phyloP scores from a whole-genome alignment of 495 filamentous ascomycete genomes.

The Talaromyces trachyspermus region DNA sequence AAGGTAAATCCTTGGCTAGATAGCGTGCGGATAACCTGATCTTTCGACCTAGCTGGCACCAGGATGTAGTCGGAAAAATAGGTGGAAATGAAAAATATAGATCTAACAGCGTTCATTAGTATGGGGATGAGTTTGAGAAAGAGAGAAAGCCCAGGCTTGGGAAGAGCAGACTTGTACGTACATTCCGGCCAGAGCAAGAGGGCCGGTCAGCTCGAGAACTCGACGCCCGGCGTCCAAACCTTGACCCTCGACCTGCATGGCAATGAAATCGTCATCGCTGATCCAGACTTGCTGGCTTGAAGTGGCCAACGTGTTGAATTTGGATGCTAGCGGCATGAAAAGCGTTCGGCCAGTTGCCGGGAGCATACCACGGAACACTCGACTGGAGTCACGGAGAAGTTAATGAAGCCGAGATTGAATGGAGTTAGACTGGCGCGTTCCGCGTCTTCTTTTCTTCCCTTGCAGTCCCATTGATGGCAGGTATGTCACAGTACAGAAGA shows the following conservation, averaged over 20 bases:
- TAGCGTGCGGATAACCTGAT: slow-evolving; percentile 66
- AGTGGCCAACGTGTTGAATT: slow-evolving; percentile 22
- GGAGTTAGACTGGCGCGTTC: slow-evolving; percentile 33
- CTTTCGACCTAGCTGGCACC: slow-evolving; percentile 66
- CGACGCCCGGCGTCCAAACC: slow-evolving; percentile 91
- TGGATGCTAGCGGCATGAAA: slow-evolving; percentile 62
- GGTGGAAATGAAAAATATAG: slow-evolving; percentile 97
- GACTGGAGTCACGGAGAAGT: slow-evolving; percentile 84
- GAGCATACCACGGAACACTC: slow-evolving; percentile 93
- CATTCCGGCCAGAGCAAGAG: slow-evolving; percentile 87
- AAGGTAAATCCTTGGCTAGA: slow-evolving; percentile 79
- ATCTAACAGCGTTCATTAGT: slow-evolving; percentile 30
- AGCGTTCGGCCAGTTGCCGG: slow-evolving; percentile 58
- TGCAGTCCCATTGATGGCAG: slow-evolving; percentile 22
- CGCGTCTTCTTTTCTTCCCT: slow-evolving; percentile 23
- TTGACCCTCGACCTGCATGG: slow-evolving; percentile 79
- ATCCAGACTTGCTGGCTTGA: slow-evolving; percentile 54
- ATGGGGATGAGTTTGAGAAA: not conserved
- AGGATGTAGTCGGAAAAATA: slow-evolving; percentile 98
- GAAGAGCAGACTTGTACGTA: too few species aligned
- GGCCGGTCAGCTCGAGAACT: slow-evolving; percentile 85
- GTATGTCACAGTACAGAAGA: slow-evolving; percentile 64
- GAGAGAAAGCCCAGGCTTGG: not conserved
- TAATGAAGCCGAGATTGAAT: slow-evolving; percentile 59
- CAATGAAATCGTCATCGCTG: slow-evolving; percentile 75